phyloP scores from a whole-genome alignment of 2,329 filamentous ascomycete species.

The Botrytis fragariae region DNA sequence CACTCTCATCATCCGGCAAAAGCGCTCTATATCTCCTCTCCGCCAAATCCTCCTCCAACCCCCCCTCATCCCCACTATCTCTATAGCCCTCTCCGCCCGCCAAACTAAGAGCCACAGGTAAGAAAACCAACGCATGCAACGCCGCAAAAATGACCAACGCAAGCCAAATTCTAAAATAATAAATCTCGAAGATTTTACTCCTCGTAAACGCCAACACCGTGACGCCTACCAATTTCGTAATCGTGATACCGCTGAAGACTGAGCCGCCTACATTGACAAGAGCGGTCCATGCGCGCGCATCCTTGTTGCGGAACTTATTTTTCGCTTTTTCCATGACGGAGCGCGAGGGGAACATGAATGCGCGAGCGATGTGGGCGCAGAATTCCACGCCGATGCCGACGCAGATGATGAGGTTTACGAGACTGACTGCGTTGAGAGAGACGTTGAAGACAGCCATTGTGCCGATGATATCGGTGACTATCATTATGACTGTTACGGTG shows the following conservation, averaged over 20 bases:
- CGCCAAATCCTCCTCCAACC: conserved; percentile 84
- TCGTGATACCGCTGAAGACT: conserved; percentile 92
- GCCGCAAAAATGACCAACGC: conserved; percentile 87
- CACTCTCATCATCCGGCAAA: conserved; percentile 73
- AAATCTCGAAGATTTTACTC: conserved; percentile 99
- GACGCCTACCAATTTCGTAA: conserved; percentile 93
- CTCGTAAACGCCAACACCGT: conserved; percentile 89
- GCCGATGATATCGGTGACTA: conserved; percentile 87
- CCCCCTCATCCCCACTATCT: conserved; percentile 82
- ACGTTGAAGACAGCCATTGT: conserved; percentile 89
- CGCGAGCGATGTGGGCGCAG: conserved; percentile 92
- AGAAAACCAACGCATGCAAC: conserved; percentile 82
- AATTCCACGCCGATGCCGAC: conserved; percentile 97
- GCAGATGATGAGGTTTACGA: conserved; percentile 96
- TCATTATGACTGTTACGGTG: conserved; percentile 87
- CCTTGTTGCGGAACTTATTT: conserved; percentile 73
- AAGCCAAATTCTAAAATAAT: conserved; percentile 97
- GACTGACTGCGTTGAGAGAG: conserved; percentile 88
- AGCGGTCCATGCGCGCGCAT: conserved; percentile 87
- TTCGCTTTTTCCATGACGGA: conserved; percentile 78
- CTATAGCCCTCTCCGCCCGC: conserved; percentile 84
- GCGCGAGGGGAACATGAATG: conserved; percentile 89
- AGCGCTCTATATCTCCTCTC: conserved; percentile 75
- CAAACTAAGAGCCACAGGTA: conserved; percentile 85
- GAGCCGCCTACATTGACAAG: conserved; percentile 92